Percentiles rank a stretch among this genome's conserved stretches.
Conservation (phyloP, 108 stramenopile species). For the Nannochloropsis gaditana region DNA sequence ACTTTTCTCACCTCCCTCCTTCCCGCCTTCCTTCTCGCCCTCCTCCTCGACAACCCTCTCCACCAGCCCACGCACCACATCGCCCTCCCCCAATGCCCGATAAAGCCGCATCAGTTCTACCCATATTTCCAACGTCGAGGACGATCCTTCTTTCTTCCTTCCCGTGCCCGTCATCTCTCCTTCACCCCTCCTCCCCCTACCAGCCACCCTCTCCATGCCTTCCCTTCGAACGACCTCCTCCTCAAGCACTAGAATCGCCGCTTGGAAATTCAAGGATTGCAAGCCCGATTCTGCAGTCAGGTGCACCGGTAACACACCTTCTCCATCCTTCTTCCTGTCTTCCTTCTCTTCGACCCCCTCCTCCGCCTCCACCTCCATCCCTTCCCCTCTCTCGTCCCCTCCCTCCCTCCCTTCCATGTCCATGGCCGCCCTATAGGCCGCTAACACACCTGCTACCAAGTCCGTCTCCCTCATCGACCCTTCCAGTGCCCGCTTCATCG, state of each 20-base stretch:
- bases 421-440: background rate
- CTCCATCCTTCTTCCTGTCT: background rate
- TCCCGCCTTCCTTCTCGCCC: background rate
- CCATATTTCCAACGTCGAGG: slow-evolving; percentile 27
- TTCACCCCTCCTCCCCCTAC: background rate
- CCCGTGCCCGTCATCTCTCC: background rate
- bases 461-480: background rate
- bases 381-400: background rate
- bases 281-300: background rate
- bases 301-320: background rate
- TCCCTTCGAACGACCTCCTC: slow-evolving; percentile 9
- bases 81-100: slow-evolving; percentile 45
- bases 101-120: slow-evolving; percentile 52
- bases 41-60: slow-evolving; percentile 25
- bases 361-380: background rate
- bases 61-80: slow-evolving; percentile 44
- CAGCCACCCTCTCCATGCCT: background rate
- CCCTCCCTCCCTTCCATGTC: background rate
- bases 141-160: background rate
- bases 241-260: slow-evolving; percentile 30
- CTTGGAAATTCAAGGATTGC: slow-evolving; percentile 18
- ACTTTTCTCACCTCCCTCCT: slow-evolving; percentile 20
- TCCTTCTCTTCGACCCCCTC: background rate
- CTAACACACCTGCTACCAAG: background rate
- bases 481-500: background rate